Evolutionary conservation across 2,329 filamentous ascomycete species (phyloP).

Genomic region (Sarocladiaceae sp.): DNA sequence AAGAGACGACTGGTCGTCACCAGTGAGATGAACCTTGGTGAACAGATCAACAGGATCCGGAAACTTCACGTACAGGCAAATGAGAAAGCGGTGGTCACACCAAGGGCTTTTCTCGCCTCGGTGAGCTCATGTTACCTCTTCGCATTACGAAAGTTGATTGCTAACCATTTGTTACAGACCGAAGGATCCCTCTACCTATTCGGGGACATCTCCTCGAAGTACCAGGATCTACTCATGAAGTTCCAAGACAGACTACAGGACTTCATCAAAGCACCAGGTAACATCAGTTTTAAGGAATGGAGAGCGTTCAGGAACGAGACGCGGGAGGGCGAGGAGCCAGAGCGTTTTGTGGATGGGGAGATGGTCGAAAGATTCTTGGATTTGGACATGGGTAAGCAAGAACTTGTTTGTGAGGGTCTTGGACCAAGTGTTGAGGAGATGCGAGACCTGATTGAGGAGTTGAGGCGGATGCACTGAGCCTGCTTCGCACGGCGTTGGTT

Average conservation of each 20-base stretch:
- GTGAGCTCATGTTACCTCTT: conserved; percentile 45
- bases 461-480: conserved; percentile 56
- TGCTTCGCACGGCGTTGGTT: background rate
- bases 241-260: conserved; percentile 71
- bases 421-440: conserved; percentile 60
- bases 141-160: background rate
- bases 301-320: conserved; percentile 76
- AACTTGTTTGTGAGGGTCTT: conserved; percentile 47
- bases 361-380: conserved; percentile 83
- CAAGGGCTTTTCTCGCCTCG: conserved; percentile 83
- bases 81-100: conserved; percentile 65
- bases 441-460: conserved; percentile 56
- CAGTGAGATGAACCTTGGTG: conserved; percentile 80
- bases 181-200: conserved; percentile 92
- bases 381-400: conserved; percentile 54
- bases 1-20: conserved; percentile 65
- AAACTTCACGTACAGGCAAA: conserved; percentile 64
- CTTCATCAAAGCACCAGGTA: conserved; percentile 64
- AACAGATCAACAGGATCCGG: conserved; percentile 88
- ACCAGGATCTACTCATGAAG: conserved; percentile 76
- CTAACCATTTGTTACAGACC: conserved; percentile 48
- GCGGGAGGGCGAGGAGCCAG: conserved; percentile 71
- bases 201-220: conserved; percentile 66
- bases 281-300: conserved; percentile 73
- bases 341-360: conserved; percentile 88